Evolutionary conservation across 2,329 filamentous ascomycete species (phyloP), one percentile per base, ranked within the genome.

Genomic region (Pestalotiopsis sp.): DNA sequence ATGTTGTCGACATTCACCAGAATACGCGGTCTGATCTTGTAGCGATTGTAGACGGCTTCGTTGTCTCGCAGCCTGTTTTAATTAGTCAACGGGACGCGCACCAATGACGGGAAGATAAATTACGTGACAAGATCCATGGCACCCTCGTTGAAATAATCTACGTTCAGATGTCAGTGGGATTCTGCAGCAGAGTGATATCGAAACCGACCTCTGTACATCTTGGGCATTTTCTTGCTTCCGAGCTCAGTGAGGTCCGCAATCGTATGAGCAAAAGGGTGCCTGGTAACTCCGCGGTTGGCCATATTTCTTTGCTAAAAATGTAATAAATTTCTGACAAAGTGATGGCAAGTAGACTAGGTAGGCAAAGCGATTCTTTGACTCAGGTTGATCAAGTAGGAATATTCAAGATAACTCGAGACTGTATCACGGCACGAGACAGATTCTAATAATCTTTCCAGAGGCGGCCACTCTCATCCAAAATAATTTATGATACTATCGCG

Each of bases 21-120:
- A 20, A 84, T 76, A 0, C 83, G 78, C 1, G 84, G 84, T 1
- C 81, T 77, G 59, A 86, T 82, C 68, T 81, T 81, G 75, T 85
- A 86, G 24, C 82, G 80, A 67, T 83, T 78, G 73, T 82, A 89
- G 2, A 86, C 85, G 0, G 80, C 79, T 67, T 83, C 79, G 68
- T 89, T 89, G 69, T 88, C 86, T 22, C 75, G 74, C n/a, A 88
- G 74, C 10, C 59, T 62, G 22, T 4, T 2, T 14, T 9, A 20
- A 4, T 40, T 17, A 35, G 59, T 9, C 44, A 52, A 39, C 6
- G 3, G n/a, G 9, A 40, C 4, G 20, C 10, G 14, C 0, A 38
- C 2, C 9, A 0, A 38, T 13, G 56, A 22, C 30, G n/a, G 17
- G 5, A 20, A 5, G 35, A 62, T 17, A 1, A 35, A 9, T n/a